Conservation (phyloP, 129 eudicot genomes). For the Deinandra increscens region DNA sequence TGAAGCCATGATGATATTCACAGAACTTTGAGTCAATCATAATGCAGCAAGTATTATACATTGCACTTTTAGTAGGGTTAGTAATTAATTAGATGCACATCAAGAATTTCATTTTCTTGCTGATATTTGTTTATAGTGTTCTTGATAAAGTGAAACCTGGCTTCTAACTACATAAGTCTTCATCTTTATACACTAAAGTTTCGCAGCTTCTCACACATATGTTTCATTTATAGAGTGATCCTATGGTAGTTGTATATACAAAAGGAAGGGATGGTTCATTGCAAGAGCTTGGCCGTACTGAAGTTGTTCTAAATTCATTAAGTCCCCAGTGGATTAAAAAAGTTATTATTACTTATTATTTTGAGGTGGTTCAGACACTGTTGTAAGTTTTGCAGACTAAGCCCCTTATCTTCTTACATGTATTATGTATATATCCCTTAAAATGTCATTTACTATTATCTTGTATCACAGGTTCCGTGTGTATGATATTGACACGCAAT, state of each 20-base stretch:
- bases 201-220: constrained; percentile 20
- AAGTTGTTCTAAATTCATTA: constrained; percentile 79
- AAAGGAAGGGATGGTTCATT: constrained; percentile 80
- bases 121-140: neutral
- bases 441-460: constrained; percentile 18
- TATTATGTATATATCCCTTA: constrained; percentile 11
- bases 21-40: constrained; percentile 3
- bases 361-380: constrained; percentile 81
- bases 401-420: constrained; percentile 5
- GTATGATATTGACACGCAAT: constrained; percentile 90
- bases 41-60: neutral
- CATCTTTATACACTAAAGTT: constrained; percentile 24
- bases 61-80: neutral
- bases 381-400: constrained; percentile 56
- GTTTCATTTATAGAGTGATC: constrained; percentile 79
- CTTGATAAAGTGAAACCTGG: neutral
- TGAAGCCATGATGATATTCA: neutral
- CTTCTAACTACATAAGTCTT: constrained; percentile 20
- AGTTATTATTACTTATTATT: constrained; percentile 62
- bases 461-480: constrained; percentile 71
- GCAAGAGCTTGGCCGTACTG: constrained; percentile 94
- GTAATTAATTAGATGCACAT: neutral
- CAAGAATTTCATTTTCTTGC: neutral
- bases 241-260: constrained; percentile 74
- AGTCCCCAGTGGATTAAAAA: constrained; percentile 86